Base-by-base conservation (phyloP, 2,329 filamentous ascomycete species). In the Aspergillus carbonarius region DNA sequence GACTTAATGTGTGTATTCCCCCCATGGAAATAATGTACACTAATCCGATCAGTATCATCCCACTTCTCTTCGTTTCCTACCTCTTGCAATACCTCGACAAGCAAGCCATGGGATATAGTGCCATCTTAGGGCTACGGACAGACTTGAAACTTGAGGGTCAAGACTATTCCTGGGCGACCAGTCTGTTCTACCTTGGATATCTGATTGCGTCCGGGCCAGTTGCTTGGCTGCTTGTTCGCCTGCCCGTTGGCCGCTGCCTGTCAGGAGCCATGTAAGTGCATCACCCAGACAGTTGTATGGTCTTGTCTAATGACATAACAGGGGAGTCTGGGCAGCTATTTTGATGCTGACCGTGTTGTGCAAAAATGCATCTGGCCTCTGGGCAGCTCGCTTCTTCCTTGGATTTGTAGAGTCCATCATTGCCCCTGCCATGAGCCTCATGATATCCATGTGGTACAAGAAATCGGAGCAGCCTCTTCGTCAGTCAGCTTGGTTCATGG, bases 391-490 rank as follows among this genome's bases (percentile, higher is more conserved):
- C 3, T 78, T 79, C 56, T 71, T 81, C 58, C 74, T 79, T 13
- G 78, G 78, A 7, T 71, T 71, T 2, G 74, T 77, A 20, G 78
- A 80, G 61, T 73, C 71, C 2, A 71, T 68, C 23, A 62, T 75
- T 7, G 69, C 71, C 7, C 74, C 74, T 1, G 69, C 69, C 0
- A 74, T 78, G 51, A 67, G 69, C 57, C 60, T 75, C 59, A 76
- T 69, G 37, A 72, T 70, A n/a, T 66, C 68, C 1, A 61, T 70
- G 30, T 73, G 69, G 68, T 73, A 72, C 44, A 65, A 62, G 8
- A 63, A 63, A 9, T 62, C 66, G 8, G 71, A 73, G 53, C 71
- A 73, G 27, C 70, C 70, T 1, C 60, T 72, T 0, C 63, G 70
- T 4, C 66, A 70, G n/a, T 69, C 70, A 6, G 66, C 69, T 23